Conservation (phyloP, 441 rosid species). For the Viola pubescens region DNA sequence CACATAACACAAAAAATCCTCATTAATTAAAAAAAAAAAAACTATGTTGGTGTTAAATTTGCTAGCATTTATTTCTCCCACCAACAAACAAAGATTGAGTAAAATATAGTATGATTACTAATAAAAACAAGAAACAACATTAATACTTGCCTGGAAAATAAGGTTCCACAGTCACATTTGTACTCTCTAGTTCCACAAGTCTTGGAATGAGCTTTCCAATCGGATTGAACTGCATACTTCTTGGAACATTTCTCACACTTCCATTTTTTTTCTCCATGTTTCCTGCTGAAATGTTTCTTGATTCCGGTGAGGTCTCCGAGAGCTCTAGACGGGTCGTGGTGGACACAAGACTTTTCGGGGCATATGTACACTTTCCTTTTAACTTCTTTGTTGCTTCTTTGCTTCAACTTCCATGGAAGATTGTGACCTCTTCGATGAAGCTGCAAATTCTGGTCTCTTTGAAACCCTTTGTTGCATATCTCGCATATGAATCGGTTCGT, state of each 20-base stretch:
- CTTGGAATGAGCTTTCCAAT: conserved; percentile 71
- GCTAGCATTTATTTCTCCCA: conserved; percentile 40
- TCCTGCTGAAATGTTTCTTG: conserved; percentile 60
- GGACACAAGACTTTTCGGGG: conserved; percentile 58
- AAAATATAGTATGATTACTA: neutral
- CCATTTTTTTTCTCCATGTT: conserved; percentile 72
- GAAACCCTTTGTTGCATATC: conserved; percentile 67
- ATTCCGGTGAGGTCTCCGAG: conserved; percentile 73
- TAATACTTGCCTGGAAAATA: conserved; percentile 47
- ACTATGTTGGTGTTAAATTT: neutral
- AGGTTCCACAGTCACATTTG: conserved; percentile 61
- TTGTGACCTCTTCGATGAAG: conserved; percentile 73
- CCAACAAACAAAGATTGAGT: conserved; percentile 16
- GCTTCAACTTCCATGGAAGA: conserved; percentile 65
- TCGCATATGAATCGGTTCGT: conserved; percentile 67
- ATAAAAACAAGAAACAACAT: too few relatives aligned
- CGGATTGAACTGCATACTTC: conserved; percentile 69
- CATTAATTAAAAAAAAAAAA: neutral
- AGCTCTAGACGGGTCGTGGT: conserved; percentile 53
- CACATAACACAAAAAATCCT: neutral
- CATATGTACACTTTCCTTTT: conserved; percentile 55
- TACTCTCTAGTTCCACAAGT: conserved; percentile 65
- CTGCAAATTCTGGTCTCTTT: conserved; percentile 68
- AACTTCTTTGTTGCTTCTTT: conserved; percentile 45
- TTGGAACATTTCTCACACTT: conserved; percentile 67